Evolutionary conservation across 345 rosid genomes (phyloP), one percentile per base, ranked within the genome.

Genomic region (Moricandia moricandioides): DNA sequence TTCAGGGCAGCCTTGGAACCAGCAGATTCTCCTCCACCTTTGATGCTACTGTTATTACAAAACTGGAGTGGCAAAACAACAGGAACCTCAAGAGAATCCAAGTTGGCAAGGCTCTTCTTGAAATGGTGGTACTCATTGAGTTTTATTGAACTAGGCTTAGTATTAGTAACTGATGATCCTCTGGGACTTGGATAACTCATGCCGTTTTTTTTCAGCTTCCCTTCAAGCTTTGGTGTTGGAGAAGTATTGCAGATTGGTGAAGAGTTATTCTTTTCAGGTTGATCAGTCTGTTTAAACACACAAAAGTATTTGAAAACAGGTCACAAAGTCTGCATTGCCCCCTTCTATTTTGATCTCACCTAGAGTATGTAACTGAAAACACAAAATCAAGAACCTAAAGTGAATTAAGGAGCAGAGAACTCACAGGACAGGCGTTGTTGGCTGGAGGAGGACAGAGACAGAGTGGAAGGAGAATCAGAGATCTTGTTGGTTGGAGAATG

Each of bases 1-100:
- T 79, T 77, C 9, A 73, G 33, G 33, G 37, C 17, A 61, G 70
- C 55, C 24, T 54, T 70, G 4, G 80, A 81, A 79, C 71, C 60
- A 70, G 16, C 40, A 33, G 43, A 54, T 31, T 64, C 76, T 56
- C 62, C 72, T 63, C 51, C 17, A 30, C 49, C 67, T 57, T 67
- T 74, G 74, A 33, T 67, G 68, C 68, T 80, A 73, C 51, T 49
- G 49, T 43, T 73, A 66, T 61, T 74, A 72, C 78, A 80, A 78
- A 84, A 74, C 64, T 69, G 85, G 69, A 81, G 65, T 7, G 88
- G 69, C 72, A 74, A 82, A 65, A 72, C 81, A 35, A 59, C 12
- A 67, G 82, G 82, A 82, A 72, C 77, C 35, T 80, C 74, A 54
- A 71, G 76, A 71, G 80, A 81, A 68, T 69, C 83, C 75, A 79